Conservation (phyloP, 2,329 filamentous ascomycete species). For the Aspergillaceae sp. region DNA sequence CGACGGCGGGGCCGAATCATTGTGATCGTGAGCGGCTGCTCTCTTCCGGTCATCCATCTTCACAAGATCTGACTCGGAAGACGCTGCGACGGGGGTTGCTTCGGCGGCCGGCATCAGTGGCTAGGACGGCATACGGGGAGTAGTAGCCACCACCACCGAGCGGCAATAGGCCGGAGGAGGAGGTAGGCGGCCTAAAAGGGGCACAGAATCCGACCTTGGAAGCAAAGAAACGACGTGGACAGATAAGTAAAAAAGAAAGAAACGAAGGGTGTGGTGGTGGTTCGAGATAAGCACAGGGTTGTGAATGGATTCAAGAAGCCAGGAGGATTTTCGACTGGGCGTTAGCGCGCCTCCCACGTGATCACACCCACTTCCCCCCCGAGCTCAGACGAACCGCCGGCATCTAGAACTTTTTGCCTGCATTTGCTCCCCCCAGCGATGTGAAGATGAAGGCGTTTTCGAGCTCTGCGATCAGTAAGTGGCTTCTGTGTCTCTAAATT, state of each 20-base stretch:
- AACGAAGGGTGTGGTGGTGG: constrained; percentile 9
- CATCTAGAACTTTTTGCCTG: constrained; percentile 17
- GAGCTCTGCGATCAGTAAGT: constrained; percentile 47
- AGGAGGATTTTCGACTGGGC: constrained; percentile 36
- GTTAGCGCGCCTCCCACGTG: constrained; percentile 32
- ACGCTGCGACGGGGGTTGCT: constrained; percentile 56
- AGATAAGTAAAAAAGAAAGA: constrained; percentile 14
- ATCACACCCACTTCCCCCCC: constrained; percentile 23
- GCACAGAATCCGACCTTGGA: constrained; percentile 13
- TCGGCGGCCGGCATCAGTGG: constrained; percentile 84
- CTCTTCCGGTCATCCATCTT: constrained; percentile 99
- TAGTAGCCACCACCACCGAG: constrained; percentile 25
- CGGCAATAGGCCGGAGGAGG: constrained; percentile 24
- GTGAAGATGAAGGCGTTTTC: constrained; percentile 42
- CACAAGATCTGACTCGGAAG: constrained; percentile 67
- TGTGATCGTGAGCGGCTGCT: constrained; percentile 68
- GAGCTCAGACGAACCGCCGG: constrained; percentile 11
- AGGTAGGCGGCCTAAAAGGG: constrained; percentile 8
- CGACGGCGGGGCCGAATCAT: constrained; percentile 77
- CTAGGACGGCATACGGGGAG: constrained; percentile 35
- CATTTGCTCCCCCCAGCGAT: neutral
- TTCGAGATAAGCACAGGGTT: constrained; percentile 18
- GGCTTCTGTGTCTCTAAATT: neutral
- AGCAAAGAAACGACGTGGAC: neutral
- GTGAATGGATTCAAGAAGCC: constrained; percentile 14